phyloP scores from a whole-genome alignment of 768 basidiomycete genomes.

The Pisolithus orientalis region DNA sequence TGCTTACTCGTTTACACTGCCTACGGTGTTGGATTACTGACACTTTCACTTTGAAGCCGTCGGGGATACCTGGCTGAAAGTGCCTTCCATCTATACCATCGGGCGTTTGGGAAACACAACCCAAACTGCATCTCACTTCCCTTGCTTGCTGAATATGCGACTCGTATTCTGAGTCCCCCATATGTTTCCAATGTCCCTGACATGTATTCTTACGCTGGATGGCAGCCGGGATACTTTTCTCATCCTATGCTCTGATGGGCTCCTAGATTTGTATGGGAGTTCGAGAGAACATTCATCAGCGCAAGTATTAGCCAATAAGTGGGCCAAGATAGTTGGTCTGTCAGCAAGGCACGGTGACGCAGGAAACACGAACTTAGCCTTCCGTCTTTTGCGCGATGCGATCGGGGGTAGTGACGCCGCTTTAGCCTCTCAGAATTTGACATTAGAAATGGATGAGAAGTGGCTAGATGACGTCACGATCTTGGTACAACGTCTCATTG shows the following conservation, averaged over 20 bases:
- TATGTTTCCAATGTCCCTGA: constrained; percentile 40
- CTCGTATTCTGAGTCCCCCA: constrained; percentile 39
- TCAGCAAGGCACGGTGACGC: constrained; percentile 15
- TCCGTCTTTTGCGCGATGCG: constrained; percentile 35
- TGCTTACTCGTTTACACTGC: constrained; percentile 3
- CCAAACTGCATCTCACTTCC: constrained; percentile 20
- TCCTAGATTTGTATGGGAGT: constrained; percentile 35
- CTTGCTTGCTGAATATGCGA: constrained; percentile 17
- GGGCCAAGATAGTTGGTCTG: constrained; percentile 28
- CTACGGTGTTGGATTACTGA: constrained; percentile 6
- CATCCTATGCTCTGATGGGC: constrained; percentile 43
- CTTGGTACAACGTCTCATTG: constrained; percentile 32
- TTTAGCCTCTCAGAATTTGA: constrained; percentile 37
- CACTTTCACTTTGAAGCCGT: constrained; percentile 18
- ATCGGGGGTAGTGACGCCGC: constrained; percentile 37
- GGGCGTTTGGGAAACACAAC: constrained; percentile 19
- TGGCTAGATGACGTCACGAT: constrained; percentile 49
- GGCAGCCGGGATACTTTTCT: constrained; percentile 24
- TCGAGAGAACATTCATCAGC: constrained; percentile 15
- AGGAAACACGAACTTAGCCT: constrained; percentile 31
- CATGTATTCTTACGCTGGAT: constrained; percentile 19
- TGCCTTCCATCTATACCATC: constrained; percentile 29
- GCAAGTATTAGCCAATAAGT: constrained; percentile 27
- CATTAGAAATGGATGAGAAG: constrained; percentile 43
- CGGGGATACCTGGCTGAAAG: constrained; percentile 32